phyloP scores from a whole-genome alignment of 2,329 filamentous ascomycete species.

The Fusarium sp. region DNA sequence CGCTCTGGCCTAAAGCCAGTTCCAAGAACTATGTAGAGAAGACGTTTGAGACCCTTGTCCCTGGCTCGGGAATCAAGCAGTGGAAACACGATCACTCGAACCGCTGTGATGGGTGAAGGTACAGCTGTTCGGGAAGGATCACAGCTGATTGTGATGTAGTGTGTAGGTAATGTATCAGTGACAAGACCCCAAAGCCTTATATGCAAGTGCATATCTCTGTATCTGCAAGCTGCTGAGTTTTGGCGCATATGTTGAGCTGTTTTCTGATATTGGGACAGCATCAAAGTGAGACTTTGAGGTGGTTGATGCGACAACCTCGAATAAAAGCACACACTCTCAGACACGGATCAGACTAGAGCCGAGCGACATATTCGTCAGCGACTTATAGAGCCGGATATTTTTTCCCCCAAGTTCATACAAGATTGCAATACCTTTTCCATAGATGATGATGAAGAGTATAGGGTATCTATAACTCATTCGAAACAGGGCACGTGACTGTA shows the following conservation, averaged over 20 bases:
- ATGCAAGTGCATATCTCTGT: not conserved
- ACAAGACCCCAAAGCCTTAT: not conserved
- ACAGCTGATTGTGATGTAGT: not conserved
- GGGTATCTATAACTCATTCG: not conserved
- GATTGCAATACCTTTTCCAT: not conserved
- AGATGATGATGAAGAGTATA: not conserved
- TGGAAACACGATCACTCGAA: constrained; percentile 15
- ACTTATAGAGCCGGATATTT: not conserved
- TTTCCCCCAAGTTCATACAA: not conserved
- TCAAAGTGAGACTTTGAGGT: not conserved
- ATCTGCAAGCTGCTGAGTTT: not conserved
- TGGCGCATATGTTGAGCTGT: not conserved
- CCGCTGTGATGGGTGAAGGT: constrained; percentile 7
- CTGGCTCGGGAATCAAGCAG: not conserved
- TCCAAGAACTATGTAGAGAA: not conserved
- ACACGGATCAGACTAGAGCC: not conserved
- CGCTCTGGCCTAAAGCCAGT: constrained; percentile 10
- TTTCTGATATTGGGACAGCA: not conserved
- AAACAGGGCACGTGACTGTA: not conserved
- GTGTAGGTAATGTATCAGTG: constrained; percentile 6
- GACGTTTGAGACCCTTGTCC: constrained; percentile 17
- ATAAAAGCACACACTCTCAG: not conserved
- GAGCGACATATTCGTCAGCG: not conserved
- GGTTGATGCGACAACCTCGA: not conserved
- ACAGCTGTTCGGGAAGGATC: constrained; percentile 12